Evolutionary conservation across 352 stramenopile genomes (phyloP).

Genomic region (Phytophthora melonis): DNA sequence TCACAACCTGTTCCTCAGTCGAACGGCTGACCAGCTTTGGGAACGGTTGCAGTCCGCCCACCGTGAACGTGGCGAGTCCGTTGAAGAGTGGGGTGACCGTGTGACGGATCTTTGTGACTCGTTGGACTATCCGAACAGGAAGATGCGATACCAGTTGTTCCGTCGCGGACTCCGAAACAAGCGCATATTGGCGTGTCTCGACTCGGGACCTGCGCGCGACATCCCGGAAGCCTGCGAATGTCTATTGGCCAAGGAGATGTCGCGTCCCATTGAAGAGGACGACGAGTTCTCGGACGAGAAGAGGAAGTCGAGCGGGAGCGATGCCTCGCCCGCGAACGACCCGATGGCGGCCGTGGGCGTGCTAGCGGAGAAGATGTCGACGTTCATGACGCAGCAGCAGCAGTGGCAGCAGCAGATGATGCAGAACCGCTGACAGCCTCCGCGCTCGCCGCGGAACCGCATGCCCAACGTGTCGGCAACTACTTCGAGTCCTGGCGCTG

Average conservation of each 20-base stretch:
- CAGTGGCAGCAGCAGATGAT: background rate
- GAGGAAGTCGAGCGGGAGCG: background rate
- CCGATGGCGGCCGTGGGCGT: background rate
- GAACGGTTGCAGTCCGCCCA: background rate
- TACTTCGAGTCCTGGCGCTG: background rate
- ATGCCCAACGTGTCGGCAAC: background rate
- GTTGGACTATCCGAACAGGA: slow-evolving; percentile 1
- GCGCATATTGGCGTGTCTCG: background rate
- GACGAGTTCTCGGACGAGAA: slow-evolving; percentile 9
- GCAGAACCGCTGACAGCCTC: background rate
- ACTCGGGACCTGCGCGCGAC: background rate
- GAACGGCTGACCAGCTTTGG: background rate
- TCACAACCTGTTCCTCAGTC: background rate
- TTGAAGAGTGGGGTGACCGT: background rate
- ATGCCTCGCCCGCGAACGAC: background rate
- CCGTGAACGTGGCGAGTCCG: background rate
- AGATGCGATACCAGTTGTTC: background rate
- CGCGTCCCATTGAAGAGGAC: slow-evolving; percentile 11
- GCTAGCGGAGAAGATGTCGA: background rate
- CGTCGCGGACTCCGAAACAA: slow-evolving; percentile 7
- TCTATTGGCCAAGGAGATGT: slow-evolving; percentile 7
- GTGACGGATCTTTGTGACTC: slow-evolving; percentile 3
- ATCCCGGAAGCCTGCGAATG: slow-evolving; percentile 6
- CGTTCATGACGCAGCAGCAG: background rate
- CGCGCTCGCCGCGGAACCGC: background rate